These are phyloP conservation scores for Hawksworthiomyces lignivorus DNA, from an alignment of 2,329 filamentous ascomycete genomes.

Conservation along the genomic window DNA sequence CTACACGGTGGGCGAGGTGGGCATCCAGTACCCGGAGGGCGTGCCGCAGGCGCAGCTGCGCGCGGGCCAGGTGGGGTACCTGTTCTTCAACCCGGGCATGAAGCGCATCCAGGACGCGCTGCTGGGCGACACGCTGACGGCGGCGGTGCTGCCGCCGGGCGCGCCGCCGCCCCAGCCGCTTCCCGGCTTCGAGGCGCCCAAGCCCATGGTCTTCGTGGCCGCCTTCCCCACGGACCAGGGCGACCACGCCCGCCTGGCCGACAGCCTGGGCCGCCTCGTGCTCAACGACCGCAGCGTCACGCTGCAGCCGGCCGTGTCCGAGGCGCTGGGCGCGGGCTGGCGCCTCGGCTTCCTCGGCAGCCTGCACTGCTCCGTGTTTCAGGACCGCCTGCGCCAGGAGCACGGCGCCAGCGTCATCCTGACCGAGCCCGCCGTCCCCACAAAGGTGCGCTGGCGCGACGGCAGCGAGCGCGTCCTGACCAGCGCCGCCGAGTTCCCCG, in stretches of 20 bases:
- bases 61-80: conserved; percentile 91
- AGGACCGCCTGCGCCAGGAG: conserved; percentile 88
- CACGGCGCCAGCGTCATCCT: conserved; percentile 94
- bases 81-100: conserved; percentile 98
- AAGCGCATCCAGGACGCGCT: conserved; percentile 93
- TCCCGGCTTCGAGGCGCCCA: conserved; percentile 92
- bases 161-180: conserved; percentile 76
- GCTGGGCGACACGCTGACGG: conserved; percentile 91
- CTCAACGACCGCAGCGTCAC: conserved; percentile 95
- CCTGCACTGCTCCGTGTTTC: conserved; percentile 96
- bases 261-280: conserved; percentile 88
- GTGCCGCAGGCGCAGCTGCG: conserved; percentile 72
- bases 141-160: conserved; percentile 62
- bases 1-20: conserved; percentile 92
- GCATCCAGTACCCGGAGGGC: conserved; percentile 88
- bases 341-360: conserved; percentile 93
- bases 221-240: conserved; percentile 90
- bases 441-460: conserved; percentile 71
- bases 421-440: conserved; percentile 90
- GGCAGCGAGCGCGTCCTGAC: conserved; percentile 73
- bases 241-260: conserved; percentile 79
- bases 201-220: conserved; percentile 97
- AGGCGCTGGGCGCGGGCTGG: conserved; percentile 90
- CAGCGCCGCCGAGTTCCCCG: conserved; percentile 84
- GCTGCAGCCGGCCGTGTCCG: conserved; percentile 86